Evolutionary conservation across 2,329 filamentous ascomycete genomes (phyloP), one percentile per base, ranked within the genome.

Genomic region (Cercospora sojina): DNA sequence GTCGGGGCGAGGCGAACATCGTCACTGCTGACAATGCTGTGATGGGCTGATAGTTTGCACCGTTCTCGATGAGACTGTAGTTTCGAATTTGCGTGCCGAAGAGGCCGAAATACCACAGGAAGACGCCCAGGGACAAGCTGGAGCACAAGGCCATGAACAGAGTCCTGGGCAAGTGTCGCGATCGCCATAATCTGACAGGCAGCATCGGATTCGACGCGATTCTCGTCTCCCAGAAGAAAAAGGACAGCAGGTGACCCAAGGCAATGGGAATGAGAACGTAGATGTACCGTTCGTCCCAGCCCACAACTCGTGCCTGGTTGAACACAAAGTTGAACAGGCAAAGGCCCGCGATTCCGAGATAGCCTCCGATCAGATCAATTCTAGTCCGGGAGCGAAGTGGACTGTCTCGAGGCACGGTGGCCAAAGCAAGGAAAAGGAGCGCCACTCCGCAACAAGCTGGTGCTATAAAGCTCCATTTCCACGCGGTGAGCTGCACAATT

Each of bases 251-350:
- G 31, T 62, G 61, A 2, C 63, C 49, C 5, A 65, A 13, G 5
- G 64, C 59, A 32, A 64, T 16, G 2, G 59, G 23, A 3, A 69
- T 49, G 8, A 64, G 43, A 5, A 43, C n/a, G 18, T 64, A 64
- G 35, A 67, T 65, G 55, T 65, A 67, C 9, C 62, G 35, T 3
- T 23, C 55, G 13, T 62, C 27, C 67, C 67, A 67, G 10, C 62
- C 65, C 18, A 64, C 67, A 9, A 53, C 59, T 12, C 62, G 65
- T 5, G 65, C 61, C 59, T 67, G 62, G 20, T 38, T 64, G 62
- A 63, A 67, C 10, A 61, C 66, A 27, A 67, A 67, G 23, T 57
- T 63, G 31, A 67, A 59, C 38, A 65, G 31, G 29, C 64, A 51
- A 29, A 67, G 23, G 5, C 66, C 66, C 4, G 51, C 55, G 4